phyloP scores from a whole-genome alignment of 2,329 filamentous ascomycete species.

The Madurella fahalii region DNA sequence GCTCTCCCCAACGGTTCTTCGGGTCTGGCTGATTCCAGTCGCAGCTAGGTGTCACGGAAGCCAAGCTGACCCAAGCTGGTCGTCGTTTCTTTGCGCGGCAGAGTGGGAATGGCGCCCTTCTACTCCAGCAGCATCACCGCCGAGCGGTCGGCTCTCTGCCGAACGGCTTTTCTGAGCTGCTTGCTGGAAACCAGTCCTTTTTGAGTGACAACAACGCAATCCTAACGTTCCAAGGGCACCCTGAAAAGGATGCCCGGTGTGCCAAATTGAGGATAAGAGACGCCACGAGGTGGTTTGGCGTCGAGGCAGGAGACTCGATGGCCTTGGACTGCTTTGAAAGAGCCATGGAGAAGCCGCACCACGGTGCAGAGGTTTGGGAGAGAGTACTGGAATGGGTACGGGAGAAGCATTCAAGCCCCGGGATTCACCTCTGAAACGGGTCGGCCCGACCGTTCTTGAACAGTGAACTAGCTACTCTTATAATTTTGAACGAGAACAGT shows the following conservation, averaged over 20 bases:
- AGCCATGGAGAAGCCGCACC: conserved; percentile 32
- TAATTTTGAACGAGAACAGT: too few species aligned
- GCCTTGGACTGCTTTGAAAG: conserved; percentile 28
- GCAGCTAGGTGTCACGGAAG: conserved; percentile 35
- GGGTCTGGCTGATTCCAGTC: neutral
- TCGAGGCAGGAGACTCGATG: conserved; percentile 30
- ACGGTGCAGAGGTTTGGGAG: conserved; percentile 37
- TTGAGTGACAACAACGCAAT: conserved; percentile 37
- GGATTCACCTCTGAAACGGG: neutral
- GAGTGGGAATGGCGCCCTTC: conserved; percentile 16
- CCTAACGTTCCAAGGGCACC: conserved; percentile 44
- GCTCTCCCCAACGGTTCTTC: neutral
- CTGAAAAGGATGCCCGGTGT: conserved; percentile 39
- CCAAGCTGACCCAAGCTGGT: conserved; percentile 36
- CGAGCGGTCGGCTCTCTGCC: conserved; percentile 35
- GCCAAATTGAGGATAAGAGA: conserved; percentile 37
- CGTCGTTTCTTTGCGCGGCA: conserved; percentile 35
- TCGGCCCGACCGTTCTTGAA: neutral
- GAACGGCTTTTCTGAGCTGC: conserved; percentile 33
- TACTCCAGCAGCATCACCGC: conserved; percentile 41
- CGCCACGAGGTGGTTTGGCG: conserved; percentile 35
- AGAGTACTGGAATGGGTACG: conserved; percentile 32
- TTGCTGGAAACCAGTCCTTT: conserved; percentile 37
- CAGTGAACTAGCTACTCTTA: too few species aligned
- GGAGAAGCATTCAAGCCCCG: conserved; percentile 8